A percentile compares a stretch with the other conserved stretches of the same genome.
These are phyloP conservation scores for Paramecium sonneborni DNA, from an alignment of 73 alveolate species.

Conservation along the genomic window DNA sequence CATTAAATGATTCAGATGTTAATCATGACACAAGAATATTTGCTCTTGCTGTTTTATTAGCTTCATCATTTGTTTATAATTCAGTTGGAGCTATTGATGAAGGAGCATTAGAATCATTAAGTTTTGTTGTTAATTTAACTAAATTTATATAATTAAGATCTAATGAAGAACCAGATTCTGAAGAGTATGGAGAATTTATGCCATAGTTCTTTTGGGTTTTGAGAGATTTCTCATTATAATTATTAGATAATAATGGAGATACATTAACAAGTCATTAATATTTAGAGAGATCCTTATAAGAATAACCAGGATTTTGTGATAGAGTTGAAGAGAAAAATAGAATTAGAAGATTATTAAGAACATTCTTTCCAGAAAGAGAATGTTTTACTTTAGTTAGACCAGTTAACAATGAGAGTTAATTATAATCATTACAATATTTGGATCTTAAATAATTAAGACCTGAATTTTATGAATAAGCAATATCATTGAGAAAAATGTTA, in stretches of 20 bases:
- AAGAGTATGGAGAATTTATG: slow-evolving; percentile 87
- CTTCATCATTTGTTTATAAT: slow-evolving; percentile 89
- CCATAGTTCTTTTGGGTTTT: slow-evolving; percentile 96
- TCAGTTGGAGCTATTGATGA: slow-evolving; percentile 95
- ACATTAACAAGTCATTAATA: slow-evolving; percentile 88
- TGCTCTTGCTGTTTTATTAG: slow-evolving; percentile 86
- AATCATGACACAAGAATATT: slow-evolving; percentile 93
- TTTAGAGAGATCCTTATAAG: slow-evolving; percentile 82
- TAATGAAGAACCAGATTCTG: slow-evolving; percentile 82
- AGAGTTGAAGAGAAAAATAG: slow-evolving; percentile 88
- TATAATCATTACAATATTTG: slow-evolving; percentile 77
- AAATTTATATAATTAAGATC: slow-evolving; percentile 79
- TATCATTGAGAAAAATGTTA: slow-evolving; percentile 85
- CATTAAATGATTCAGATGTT: slow-evolving; percentile 88
- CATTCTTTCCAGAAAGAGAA: slow-evolving; percentile 93
- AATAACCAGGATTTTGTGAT: slow-evolving; percentile 87
- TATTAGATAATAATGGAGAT: slow-evolving; percentile 89
- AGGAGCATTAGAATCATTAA: slow-evolving; percentile 83
- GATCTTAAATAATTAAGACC: slow-evolving; percentile 89
- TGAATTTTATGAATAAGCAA: slow-evolving; percentile 92
- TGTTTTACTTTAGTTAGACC: slow-evolving; percentile 94
- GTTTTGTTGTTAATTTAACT: slow-evolving; percentile 87
- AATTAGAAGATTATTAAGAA: slow-evolving; percentile 89
- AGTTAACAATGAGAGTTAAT: slow-evolving; percentile 83
- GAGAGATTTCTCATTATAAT: slow-evolving; percentile 91